Evolutionary conservation across 768 basidiomycete genomes (phyloP).

Genomic region (Gloeopeniophorella convolvens): DNA sequence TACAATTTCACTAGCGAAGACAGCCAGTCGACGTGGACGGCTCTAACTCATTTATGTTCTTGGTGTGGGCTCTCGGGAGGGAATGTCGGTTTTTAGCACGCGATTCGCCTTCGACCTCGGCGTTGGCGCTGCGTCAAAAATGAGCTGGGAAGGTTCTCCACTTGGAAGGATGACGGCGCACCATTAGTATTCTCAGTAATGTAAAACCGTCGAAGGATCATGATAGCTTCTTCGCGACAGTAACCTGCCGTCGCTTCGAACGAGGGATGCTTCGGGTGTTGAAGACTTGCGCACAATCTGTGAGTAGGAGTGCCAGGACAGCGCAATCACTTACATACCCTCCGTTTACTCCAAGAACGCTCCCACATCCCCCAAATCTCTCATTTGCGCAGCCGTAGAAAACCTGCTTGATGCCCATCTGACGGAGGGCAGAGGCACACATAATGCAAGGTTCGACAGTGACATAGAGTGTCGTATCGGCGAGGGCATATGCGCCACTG

Average conservation of each 20-base stretch:
- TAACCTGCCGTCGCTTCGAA: constrained; percentile 60
- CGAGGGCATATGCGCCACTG: constrained; percentile 50
- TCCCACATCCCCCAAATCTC: constrained; percentile 94
- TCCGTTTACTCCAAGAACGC: constrained; percentile 83
- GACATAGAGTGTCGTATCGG: constrained; percentile 83
- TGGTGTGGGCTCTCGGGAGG: constrained; percentile 16
- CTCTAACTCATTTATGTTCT: constrained; percentile 9
- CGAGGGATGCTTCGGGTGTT: constrained; percentile 65
- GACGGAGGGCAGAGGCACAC: constrained; percentile 94
- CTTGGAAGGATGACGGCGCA: constrained; percentile 29
- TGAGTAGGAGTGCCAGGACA: not conserved
- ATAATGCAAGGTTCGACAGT: constrained; percentile 99
- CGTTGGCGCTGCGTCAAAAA: constrained; percentile 57
- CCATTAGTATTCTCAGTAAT: constrained; percentile 92
- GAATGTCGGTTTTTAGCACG: constrained; percentile 78
- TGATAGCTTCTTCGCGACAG: constrained; percentile 50
- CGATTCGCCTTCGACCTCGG: constrained; percentile 86
- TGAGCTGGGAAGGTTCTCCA: constrained; percentile 8
- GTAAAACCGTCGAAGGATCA: constrained; percentile 55
- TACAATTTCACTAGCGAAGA: not conserved
- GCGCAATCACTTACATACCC: no score
- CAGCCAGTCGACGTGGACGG: not conserved
- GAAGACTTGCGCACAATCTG: constrained; percentile 38
- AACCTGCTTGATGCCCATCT: constrained; percentile 85
- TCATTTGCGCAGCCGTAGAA: constrained; percentile 95